Base-by-base conservation (phyloP, 2,329 filamentous ascomycete species). In the Botrytis hyacinthi region DNA sequence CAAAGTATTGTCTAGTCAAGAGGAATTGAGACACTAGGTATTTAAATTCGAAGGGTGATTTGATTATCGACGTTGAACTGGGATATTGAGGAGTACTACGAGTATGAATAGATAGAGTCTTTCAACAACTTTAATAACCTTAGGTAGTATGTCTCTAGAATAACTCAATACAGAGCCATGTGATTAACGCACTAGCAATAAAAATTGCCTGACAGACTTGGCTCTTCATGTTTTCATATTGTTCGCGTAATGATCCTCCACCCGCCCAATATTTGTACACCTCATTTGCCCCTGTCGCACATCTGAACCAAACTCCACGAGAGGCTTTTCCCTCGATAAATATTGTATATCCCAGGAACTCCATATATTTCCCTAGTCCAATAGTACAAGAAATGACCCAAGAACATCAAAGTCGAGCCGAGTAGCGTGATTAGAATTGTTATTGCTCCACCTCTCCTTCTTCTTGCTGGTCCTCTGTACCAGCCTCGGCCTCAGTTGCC, bases 391-490 rank as follows among this genome's bases (percentile, higher is more conserved):
- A 46, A 57, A 37, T 42, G 48, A 57, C 48, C 61, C 61, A 51
- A 54, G n/a, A 69, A 69, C 37, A 57, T 18, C 66, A 69, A 26
- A 12, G n/a, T 42, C 29, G 26, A 57, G 35, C 35, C 65, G 35
- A 68, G 51, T 57, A 42, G 35, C n/a, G 26, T 59, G 22, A 40
- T 69, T 69, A 42, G 12, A 48, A 57, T 42, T 44, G n/a, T 42
- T 57, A 44, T 59, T 69, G 48, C 66, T 57, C 66, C n/a, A 69
- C 54, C 37, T 59, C 66, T 40, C 66, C 51, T 59, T 68, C 66
- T 44, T 69, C 66, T 26, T 69, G 48, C 66, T 69, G 48, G 3
- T 59, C 48, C 3, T 42, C 66, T 6, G 51, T 4, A 35, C 37
- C 51, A 26, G 22, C 26, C 20, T 3, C 37, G 22, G 16, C 48